Evolutionary conservation across 805 yeast species (phyloP), one percentile per base, ranked within the genome.

Genomic region (Metschnikowia corniflorae): DNA sequence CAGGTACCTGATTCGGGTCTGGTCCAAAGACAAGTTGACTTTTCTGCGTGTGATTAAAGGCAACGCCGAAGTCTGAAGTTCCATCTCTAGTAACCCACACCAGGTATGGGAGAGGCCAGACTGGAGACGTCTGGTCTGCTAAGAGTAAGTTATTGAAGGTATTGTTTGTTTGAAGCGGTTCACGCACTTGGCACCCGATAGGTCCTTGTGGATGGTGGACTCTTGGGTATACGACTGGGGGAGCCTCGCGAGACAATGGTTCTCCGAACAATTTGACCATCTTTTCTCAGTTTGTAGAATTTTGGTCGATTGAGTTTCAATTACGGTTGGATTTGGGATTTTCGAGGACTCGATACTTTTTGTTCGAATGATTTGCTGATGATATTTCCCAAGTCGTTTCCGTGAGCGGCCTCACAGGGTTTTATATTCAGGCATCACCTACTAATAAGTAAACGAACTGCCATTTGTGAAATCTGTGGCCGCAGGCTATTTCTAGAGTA

Each of bases 101-200:
- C 20, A 86, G 76, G 52, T 84, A 85, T 2, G 95, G 95, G 48
- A 82, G 87, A 0, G 91, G 77, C 88, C 89, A 86, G 0, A 79
- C 73, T 0, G 91, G 86, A 39, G 75, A 66, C 2, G 77, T 74
- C 53, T 82, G 91, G 37, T 71, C 70, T 1, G 72, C 87, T 23
- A 86, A 68, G 8, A 85, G 58, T 57, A 86, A 60, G 58, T 86
- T 86, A 24, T 83, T 81, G 55, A 80, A 86, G 52, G 85, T 86
- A 53, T 85, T 84, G 57, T 86, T 86, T 6, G 95, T 85, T 42
- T 80, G 80, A 19, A 81, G 68, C 1, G 87, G 81, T 6, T 40
- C 48, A 34, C 52, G 24, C 6, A 31, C 20, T 12, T 37, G 27
- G 40, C 63, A 57, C 1, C 68, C 71, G 19, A 48, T 51, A 3